Conservation (phyloP, 2,329 filamentous ascomycete genomes). For the Colletotrichum tamarilloi region DNA sequence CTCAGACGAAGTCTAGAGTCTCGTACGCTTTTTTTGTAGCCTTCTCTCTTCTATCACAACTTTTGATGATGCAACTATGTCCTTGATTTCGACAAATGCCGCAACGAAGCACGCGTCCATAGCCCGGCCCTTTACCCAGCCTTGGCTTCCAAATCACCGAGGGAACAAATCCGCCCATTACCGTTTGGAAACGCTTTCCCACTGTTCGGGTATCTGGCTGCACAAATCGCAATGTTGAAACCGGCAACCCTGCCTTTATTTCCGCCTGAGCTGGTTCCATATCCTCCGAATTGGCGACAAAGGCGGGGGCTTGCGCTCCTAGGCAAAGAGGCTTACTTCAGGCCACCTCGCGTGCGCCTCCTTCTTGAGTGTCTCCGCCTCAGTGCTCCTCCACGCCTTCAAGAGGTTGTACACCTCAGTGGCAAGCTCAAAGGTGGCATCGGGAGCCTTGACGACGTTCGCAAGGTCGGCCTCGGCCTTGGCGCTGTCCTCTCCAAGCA, state of each 20-base stretch:
- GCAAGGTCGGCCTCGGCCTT: conserved; percentile 72
- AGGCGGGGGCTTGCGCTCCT: neutral
- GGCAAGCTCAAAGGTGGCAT: conserved; percentile 66
- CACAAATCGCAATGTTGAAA: neutral
- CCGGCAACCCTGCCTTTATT: neutral
- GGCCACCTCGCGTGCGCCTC: conserved; percentile 63
- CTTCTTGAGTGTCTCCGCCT: conserved; percentile 60
- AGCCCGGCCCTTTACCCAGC: conserved; percentile 6
- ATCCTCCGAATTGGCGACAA: neutral
- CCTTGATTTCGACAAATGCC: conserved; percentile 8
- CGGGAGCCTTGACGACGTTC: conserved; percentile 64
- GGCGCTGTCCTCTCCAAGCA: conserved; percentile 67
- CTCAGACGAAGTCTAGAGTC: conserved; percentile 21
- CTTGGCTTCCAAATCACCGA: conserved; percentile 1
- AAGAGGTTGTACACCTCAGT: conserved; percentile 56
- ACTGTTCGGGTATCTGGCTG: conserved; percentile 7
- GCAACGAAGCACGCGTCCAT: neutral
- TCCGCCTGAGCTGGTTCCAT: neutral
- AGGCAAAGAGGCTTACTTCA: conserved; percentile 59
- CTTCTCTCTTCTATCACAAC: conserved; percentile 32
- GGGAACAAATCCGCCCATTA: neutral
- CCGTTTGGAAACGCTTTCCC: neutral
- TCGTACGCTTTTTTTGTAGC: conserved; percentile 30
- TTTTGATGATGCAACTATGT: conserved; percentile 31
- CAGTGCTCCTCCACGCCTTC: conserved; percentile 60